phyloP scores from a whole-genome alignment of 2,329 filamentous ascomycete genomes.

The Apiospora rasikravindrae region DNA sequence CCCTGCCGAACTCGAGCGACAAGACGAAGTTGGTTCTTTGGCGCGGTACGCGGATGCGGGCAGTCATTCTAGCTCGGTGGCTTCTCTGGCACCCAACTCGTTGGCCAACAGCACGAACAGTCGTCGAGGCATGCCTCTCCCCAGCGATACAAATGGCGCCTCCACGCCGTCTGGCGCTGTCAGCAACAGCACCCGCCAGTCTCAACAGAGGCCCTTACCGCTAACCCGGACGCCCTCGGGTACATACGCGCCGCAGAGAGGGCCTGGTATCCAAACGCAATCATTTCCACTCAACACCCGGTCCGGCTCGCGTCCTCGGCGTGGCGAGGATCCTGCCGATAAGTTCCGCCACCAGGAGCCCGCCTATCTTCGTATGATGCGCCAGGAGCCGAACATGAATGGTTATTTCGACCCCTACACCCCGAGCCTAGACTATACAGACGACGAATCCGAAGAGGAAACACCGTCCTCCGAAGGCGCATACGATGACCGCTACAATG shows the following conservation, averaged over 20 bases:
- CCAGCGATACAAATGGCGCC: conserved; percentile 39
- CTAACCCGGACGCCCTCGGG: conserved; percentile 77
- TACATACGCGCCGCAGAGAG: conserved; percentile 74
- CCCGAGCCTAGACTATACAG: conserved; percentile 69
- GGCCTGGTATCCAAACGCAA: conserved; percentile 44
- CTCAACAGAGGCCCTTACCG: conserved; percentile 63
- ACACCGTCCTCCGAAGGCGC: conserved; percentile 85
- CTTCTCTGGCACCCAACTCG: conserved; percentile 48
- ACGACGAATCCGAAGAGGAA: conserved; percentile 89
- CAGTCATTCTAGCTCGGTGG: conserved; percentile 48
- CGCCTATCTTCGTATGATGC: conserved; percentile 90
- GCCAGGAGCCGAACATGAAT: conserved; percentile 66
- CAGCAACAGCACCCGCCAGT: conserved; percentile 48
- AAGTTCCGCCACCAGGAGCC: conserved; percentile 81
- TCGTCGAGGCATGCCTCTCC: conserved; percentile 43
- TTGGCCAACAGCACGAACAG: conserved; percentile 47
- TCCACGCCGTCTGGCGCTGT: conserved; percentile 25
- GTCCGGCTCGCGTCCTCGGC: conserved; percentile 54
- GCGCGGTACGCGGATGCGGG: conserved; percentile 48
- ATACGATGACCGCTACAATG: conserved; percentile 86
- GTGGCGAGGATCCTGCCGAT: conserved; percentile 50
- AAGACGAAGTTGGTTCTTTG: conserved; percentile 54
- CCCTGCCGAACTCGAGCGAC: conserved; percentile 52
- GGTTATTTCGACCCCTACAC: conserved; percentile 80
- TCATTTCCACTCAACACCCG: conserved; percentile 50